Evolutionary conservation across 2,329 filamentous ascomycete genomes (phyloP), one percentile per base, ranked within the genome.

Genomic region (Moelleriella libera): DNA sequence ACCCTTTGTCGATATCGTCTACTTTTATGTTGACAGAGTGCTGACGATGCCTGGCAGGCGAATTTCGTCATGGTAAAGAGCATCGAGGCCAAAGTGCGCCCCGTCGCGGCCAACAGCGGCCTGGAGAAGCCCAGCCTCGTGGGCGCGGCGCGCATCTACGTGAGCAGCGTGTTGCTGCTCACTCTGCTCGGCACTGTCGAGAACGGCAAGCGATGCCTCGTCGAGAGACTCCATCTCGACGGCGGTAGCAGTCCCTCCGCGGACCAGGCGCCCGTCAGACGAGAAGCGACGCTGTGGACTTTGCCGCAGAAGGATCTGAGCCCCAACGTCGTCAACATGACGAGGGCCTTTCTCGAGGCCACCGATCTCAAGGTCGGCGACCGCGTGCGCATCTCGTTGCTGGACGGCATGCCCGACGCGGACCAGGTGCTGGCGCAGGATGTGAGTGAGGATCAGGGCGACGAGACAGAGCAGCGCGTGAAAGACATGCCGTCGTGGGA

Each of bases 351-450:
- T 47, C 82, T 85, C 52, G 82, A 85, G 37, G 75, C 78, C 6
- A 84, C 84, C 54, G 78, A 78, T 1, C 75, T 94, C 55, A 82
- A 83, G 51, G 69, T 92, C 4, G 80, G 80, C 12, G 84, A 88
- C 45, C 75, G 79, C 45, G 67, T 75, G 34, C 64, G 64, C 34
- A 69, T 94, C 44, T 71, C 73, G 6, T 74, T 89, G 29, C 68
- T 72, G 2, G 70, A 74, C 8, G 55, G 66, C 2, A 63, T 83
- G 9, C 68, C 71, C 0, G 72, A 75, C 28, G 77, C 80, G 5
- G 68, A 74, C 4, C 68, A 71, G 30, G 69, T 90, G 3, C 64
- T 76, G 6, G 61, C 89, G 12, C 70, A 74, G 53, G 82, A 87
- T 53, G 67, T 76, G 7, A 75, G 73, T 10, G 60, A 57, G 8